These are phyloP conservation scores for Pythium rhizo-oryzae DNA, from an alignment of 352 stramenopile genomes.

Conservation along the genomic window DNA sequence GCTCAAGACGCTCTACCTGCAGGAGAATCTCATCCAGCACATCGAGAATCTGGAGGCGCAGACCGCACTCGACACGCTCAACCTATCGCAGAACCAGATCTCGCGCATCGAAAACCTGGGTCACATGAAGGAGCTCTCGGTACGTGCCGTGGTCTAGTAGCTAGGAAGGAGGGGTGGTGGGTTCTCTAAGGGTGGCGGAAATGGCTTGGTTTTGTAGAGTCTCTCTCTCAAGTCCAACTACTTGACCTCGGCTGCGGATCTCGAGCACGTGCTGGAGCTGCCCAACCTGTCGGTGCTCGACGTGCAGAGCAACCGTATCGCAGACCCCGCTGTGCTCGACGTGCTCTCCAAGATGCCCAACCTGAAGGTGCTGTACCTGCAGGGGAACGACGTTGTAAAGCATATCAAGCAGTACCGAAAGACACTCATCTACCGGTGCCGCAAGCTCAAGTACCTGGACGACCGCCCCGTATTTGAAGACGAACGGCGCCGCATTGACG, in stretches of 20 bases:
- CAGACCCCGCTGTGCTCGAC: slow-evolving; percentile 63
- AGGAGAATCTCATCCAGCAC: slow-evolving; percentile 95
- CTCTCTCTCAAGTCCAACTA: slow-evolving; percentile 82
- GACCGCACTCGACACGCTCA: slow-evolving; percentile 67
- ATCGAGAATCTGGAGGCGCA: slow-evolving; percentile 84
- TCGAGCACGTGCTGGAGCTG: slow-evolving; percentile 67
- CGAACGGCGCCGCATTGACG: slow-evolving; percentile 82
- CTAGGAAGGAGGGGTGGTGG: neutral
- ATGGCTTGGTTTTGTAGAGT: slow-evolving; percentile 37
- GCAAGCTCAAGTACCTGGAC: slow-evolving; percentile 81
- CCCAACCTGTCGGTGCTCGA: slow-evolving; percentile 75
- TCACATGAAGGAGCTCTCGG: slow-evolving; percentile 71
- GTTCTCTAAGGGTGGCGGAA: neutral
- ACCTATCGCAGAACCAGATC: slow-evolving; percentile 86
- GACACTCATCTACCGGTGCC: slow-evolving; percentile 74
- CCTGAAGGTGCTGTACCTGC: slow-evolving; percentile 84
- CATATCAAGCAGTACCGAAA: slow-evolving; percentile 89
- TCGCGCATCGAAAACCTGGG: slow-evolving; percentile 72
- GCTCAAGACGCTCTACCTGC: slow-evolving; percentile 92
- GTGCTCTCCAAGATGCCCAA: slow-evolving; percentile 72
- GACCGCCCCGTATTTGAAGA: slow-evolving; percentile 87
- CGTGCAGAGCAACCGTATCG: slow-evolving; percentile 83
- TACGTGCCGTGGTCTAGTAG: slow-evolving; percentile 24
- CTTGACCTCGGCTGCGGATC: slow-evolving; percentile 55
- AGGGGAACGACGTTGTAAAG: slow-evolving; percentile 88